Evolutionary conservation across 257 asterid genomes (phyloP), one percentile per base, ranked within the genome.

Genomic region (Solanum stenotomum): DNA sequence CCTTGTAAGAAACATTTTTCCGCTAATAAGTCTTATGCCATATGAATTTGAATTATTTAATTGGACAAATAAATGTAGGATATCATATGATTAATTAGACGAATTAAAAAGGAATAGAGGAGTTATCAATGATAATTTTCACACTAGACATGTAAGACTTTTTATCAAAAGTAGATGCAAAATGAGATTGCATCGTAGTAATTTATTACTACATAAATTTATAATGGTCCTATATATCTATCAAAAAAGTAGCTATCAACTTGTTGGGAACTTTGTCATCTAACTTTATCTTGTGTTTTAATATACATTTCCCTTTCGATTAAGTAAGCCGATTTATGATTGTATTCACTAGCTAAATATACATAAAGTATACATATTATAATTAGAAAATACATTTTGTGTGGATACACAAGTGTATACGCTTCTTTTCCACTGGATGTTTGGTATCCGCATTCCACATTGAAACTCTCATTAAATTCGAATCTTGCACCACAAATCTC

Each of bases 381-480:
- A 3, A 8, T 61, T 61, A 59, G 10, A 59, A 16, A 56, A 56
- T 18, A 56, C 7, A 56, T 18, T 1, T 56, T 49, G 22, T 46
- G 59, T 15, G 61, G 61, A 49, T 49, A 49, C 15, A 49, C n/a
- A 52, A 16, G 63, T 52, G 63, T 52, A 52, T 52, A 18, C 10
- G 10, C 23, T 52, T 52, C 4, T 52, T 52, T 52, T 6, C 4
- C n/a, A 18, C n/a, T 52, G 18, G 10, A 0, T 52, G 10, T 18
- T 52, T 52, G 63, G 4, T 52, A 0, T 52, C 3, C 0, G 0
- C 9, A 2, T 15, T 2, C 0, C 1, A 10, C 20, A 52, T 52
- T 52, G 1, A 0, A 16, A 1, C 9, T 16, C 0, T 3, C 1
- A 52, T 52, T 16, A 52, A 52, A 52, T 52, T 52, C 0, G 23